A percentile compares a stretch with the other conserved stretches of the same genome.
phyloP scores from a whole-genome alignment of 1,139 yeast species.

The Candida tunisiensis region DNA sequence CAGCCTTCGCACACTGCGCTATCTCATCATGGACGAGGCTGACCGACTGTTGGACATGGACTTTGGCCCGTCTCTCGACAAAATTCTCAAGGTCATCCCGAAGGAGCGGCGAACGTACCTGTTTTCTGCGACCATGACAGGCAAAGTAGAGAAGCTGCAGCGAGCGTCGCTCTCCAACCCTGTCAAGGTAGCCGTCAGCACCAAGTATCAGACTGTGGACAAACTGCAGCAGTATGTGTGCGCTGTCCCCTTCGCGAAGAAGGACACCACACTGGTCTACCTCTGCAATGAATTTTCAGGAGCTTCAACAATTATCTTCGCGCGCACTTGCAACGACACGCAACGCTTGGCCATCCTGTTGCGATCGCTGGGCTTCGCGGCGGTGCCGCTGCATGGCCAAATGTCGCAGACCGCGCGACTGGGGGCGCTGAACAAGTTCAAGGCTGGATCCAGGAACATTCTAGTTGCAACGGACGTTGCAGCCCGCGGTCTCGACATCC shows the following conservation, averaged over 20 bases:
- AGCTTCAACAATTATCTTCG: conserved; percentile 75
- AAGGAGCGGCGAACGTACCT: conserved; percentile 68
- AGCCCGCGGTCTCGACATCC: conserved; percentile 94
- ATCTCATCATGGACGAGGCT: conserved; percentile 91
- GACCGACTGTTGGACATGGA: conserved; percentile 93
- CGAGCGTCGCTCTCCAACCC: conserved; percentile 85
- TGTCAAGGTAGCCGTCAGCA: conserved; percentile 78
- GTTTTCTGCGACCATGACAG: conserved; percentile 94
- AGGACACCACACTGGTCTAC: conserved; percentile 75
- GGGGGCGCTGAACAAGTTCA: conserved; percentile 85
- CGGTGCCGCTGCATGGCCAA: conserved; percentile 92
- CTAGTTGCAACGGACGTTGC: conserved; percentile 96
- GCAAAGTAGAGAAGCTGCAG: conserved; percentile 85
- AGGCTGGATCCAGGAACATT: conserved; percentile 66
- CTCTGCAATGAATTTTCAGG: conserved; percentile 73
- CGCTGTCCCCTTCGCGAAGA: conserved; percentile 85
- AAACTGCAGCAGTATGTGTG: conserved; percentile 78
- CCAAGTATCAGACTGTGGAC: conserved; percentile 84
- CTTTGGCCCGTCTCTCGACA: conserved; percentile 87
- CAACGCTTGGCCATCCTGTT: conserved; percentile 77
- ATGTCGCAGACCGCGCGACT: conserved; percentile 81
- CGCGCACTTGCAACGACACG: conserved; percentile 91
- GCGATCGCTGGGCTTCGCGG: conserved; percentile 68
- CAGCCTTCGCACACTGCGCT: conserved; percentile 60
- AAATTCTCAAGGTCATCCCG: conserved; percentile 77